Conservation (phyloP, 148 eudicot species). For the Tetragonia tetragonoides region DNA sequence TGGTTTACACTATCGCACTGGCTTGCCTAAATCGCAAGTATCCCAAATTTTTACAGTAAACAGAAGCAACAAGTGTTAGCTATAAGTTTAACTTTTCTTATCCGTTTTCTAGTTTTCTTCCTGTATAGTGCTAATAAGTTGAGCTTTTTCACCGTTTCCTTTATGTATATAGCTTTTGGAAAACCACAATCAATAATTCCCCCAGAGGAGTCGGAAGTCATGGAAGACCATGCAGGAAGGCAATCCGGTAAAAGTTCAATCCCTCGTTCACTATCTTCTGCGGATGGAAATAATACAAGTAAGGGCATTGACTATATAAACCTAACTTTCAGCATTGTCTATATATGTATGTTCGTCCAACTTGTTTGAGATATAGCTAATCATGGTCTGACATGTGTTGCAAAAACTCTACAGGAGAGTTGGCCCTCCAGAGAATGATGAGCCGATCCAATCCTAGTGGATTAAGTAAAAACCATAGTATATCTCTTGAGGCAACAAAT, state of each 20-base stretch:
- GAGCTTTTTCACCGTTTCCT: not conserved
- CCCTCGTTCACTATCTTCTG: constrained; percentile 31
- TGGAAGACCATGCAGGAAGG: constrained; percentile 15
- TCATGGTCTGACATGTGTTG: not conserved
- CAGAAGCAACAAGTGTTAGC: too few species aligned
- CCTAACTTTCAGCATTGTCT: not conserved
- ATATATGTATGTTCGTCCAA: not conserved
- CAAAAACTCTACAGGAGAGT: constrained; percentile 24
- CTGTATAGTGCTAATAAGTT: not conserved
- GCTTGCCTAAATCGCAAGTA: constrained; percentile 79
- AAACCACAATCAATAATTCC: constrained; percentile 68
- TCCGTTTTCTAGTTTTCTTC: too few species aligned
- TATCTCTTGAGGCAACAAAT: constrained; percentile 28
- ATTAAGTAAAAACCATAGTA: constrained; percentile 35
- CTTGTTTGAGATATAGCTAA: not conserved
- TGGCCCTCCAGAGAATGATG: constrained; percentile 34
- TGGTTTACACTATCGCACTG: constrained; percentile 74
- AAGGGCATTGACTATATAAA: constrained; percentile 14
- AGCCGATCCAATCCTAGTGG: constrained; percentile 39
- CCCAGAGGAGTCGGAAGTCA: constrained; percentile 39
- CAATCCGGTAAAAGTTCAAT: constrained; percentile 23
- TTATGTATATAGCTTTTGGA: constrained; percentile 45
- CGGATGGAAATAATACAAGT: constrained; percentile 49
- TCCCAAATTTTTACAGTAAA: not conserved
- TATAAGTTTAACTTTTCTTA: not conserved